Evolutionary conservation across 2,329 filamentous ascomycete genomes (phyloP).

Genomic region (Septoria petroselini): DNA sequence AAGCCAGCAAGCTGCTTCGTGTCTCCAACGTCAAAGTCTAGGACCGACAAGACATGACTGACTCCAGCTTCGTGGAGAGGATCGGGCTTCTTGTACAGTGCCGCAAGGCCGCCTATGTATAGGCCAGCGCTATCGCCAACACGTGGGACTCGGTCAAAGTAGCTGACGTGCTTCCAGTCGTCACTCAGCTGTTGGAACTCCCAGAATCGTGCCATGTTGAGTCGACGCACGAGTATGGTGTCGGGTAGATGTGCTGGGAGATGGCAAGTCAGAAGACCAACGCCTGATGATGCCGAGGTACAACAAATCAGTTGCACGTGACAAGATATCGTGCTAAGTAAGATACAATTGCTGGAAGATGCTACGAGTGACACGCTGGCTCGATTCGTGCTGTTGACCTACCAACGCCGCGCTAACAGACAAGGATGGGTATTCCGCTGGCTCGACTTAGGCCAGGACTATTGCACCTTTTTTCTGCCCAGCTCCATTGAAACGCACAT

Average conservation of each 20-base stretch:
- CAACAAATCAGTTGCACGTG: not conserved
- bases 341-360: not conserved
- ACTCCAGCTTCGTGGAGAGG: constrained; percentile 66
- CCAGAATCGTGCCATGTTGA: constrained; percentile 29
- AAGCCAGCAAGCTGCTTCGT: not conserved
- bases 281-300: not conserved
- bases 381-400: not conserved
- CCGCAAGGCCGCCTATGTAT: constrained; percentile 45
- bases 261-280: not conserved
- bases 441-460: not conserved
- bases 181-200: constrained; percentile 32
- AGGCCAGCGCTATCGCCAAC: constrained; percentile 31
- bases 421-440: not conserved
- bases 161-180: constrained; percentile 34
- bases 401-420: constrained; percentile 1
- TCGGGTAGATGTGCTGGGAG: not conserved
- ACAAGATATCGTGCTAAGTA: not conserved
- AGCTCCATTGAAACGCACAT: too few relatives aligned
- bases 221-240: constrained; percentile 2
- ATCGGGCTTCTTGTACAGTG: constrained; percentile 41
- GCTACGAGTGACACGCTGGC: too few relatives aligned
- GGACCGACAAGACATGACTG: constrained; percentile 80
- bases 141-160: constrained; percentile 40
- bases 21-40: constrained; percentile 54
- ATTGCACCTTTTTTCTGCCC: too few relatives aligned